A percentile compares a stretch with the other conserved stretches of the same genome.
phyloP scores from a whole-genome alignment of 2,329 filamentous ascomycete species.

The Phaeosphaeria sp. region DNA sequence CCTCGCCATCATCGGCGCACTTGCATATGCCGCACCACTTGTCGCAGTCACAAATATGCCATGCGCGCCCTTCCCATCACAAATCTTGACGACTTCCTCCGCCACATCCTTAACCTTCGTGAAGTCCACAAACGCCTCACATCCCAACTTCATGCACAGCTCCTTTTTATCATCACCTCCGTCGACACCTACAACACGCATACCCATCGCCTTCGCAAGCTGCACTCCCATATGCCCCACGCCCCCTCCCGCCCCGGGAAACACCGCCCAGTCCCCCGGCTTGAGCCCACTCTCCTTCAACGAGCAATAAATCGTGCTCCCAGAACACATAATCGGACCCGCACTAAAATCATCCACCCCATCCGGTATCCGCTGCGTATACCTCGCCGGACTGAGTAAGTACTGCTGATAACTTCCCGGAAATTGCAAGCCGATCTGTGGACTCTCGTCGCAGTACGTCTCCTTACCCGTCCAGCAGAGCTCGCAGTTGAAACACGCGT shows the following conservation, averaged over 20 bases:
- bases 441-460: slow-evolving; percentile 40
- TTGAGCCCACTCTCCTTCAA: slow-evolving; percentile 57
- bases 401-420: slow-evolving; percentile 58
- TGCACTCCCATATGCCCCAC: slow-evolving; percentile 65
- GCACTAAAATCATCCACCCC: slow-evolving; percentile 60
- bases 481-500: slow-evolving; percentile 60
- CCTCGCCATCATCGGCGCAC: slow-evolving; percentile 46
- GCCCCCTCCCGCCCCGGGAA: slow-evolving; percentile 59
- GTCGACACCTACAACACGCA: slow-evolving; percentile 37
- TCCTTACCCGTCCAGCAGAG: slow-evolving; percentile 50
- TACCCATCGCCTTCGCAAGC: slow-evolving; percentile 41
- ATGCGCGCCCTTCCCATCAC: slow-evolving; percentile 40
- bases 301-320: slow-evolving; percentile 62
- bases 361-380: slow-evolving; percentile 60
- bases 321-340: slow-evolving; percentile 65
- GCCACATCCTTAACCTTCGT: slow-evolving; percentile 31
- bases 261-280: slow-evolving; percentile 60
- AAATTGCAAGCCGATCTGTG: slow-evolving; percentile 52
- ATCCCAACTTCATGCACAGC: slow-evolving; percentile 32
- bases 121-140: slow-evolving; percentile 41
- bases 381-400: slow-evolving; percentile 56
- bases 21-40: slow-evolving; percentile 25
- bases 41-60: slow-evolving; percentile 41
- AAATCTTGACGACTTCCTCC: slow-evolving; percentile 32
- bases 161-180: slow-evolving; percentile 32